Base-by-base conservation (phyloP, 768 basidiomycete species). In the Psilocybe cyanescens region DNA sequence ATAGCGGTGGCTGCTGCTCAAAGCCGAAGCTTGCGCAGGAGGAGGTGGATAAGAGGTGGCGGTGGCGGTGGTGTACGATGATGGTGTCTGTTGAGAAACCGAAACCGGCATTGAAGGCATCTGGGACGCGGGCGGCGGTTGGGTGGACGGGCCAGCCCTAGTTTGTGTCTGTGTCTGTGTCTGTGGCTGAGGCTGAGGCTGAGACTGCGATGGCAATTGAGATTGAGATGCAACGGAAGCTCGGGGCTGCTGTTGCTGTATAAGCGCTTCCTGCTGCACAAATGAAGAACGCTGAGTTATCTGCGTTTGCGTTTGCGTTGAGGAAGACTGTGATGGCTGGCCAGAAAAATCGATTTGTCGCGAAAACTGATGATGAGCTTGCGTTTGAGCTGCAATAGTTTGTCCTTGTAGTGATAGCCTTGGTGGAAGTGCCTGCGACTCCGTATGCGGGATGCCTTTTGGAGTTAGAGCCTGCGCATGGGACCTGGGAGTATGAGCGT, bases 381-480 rank as follows among this genome's bases (percentile, higher is more conserved):
- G 55, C 49, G 41, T 9, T 8, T 44, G 41, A 44, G 41, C 4
- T 4, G 37, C 37, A 39, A 16, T 44, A 12, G 41, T 44, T 44
- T 44, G 14, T 28, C 37, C 12, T 39, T 37, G 19, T 29, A 7
- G 41, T 19, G 16, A 28, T 7, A 31, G 57, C 31, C n/a, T 35
- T 2, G 29, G 48, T n/a, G 14, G 5, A 12, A 12, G 41, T 44
- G 41, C 41, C 14, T 16, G 41, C 14, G 41, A 8, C 7, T 39
- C 51, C 14, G 16, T 8, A 12, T 12, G 9, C 14, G 55, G 54
- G 31, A 64, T n/a, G 51, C 67, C 67, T 37, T 41, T 68, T 1
- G 67, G 67, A 9, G 67, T 68, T 19, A 59, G 46, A 33, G 64
- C 60, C 8, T 63, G 58, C 28, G 58, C 58, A 48, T 64, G 39